Conservation (phyloP, 768 basidiomycete genomes). For the Coprinellus aureogranulatus region DNA sequence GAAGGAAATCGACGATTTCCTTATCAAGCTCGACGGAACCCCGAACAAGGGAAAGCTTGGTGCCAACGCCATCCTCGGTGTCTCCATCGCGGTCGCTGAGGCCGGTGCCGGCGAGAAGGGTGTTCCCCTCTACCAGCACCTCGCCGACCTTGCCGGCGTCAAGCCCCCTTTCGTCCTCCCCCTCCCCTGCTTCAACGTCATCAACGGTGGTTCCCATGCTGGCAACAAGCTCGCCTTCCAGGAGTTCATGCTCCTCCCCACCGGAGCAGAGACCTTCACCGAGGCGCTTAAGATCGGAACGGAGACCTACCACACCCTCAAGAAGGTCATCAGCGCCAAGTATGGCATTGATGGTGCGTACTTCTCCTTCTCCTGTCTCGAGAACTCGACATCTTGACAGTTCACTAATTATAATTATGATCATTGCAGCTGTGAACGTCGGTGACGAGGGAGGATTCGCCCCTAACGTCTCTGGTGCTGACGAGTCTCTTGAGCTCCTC, state of each 20-base stretch:
- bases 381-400: constrained; percentile 7
- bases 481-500: constrained; percentile 95
- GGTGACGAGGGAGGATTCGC: constrained; percentile 99
- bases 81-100: constrained; percentile 92
- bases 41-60: constrained; percentile 99
- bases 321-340: constrained; percentile 98
- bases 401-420: constrained; percentile 13
- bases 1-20: constrained; percentile 94
- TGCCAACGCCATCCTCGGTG: constrained; percentile 98
- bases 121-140: constrained; percentile 92
- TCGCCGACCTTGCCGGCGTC: constrained; percentile 93
- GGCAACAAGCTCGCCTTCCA: constrained; percentile 99
- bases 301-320: constrained; percentile 96
- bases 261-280: constrained; percentile 85
- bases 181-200: constrained; percentile 94
- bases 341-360: constrained; percentile 93
- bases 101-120: constrained; percentile 95
- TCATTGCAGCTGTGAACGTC: constrained; percentile 83
- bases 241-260: constrained; percentile 99
- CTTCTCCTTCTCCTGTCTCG: constrained; percentile 1
- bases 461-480: constrained; percentile 95
- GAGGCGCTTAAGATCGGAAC: constrained; percentile 99
- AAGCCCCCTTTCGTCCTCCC: constrained; percentile 93
- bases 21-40: constrained; percentile 97
- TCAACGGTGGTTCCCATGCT: constrained; percentile 99